Evolutionary conservation across 768 basidiomycete species (phyloP).

Genomic region (Trametes cinnabarina): DNA sequence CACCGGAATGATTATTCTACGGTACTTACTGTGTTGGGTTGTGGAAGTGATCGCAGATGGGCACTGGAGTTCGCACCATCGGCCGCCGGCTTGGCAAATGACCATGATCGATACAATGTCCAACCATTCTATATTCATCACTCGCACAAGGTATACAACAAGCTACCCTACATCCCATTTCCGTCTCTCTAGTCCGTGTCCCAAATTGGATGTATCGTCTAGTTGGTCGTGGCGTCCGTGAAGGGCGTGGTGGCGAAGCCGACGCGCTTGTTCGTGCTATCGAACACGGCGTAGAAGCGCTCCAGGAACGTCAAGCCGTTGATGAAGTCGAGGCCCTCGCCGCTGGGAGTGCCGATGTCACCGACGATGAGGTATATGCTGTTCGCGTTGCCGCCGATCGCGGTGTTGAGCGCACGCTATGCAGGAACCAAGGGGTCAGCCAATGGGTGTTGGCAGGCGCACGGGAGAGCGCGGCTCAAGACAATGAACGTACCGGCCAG

Average conservation of each 20-base stretch:
- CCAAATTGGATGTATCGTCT: neutral
- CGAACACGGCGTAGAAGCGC: constrained; percentile 67
- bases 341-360: constrained; percentile 39
- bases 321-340: constrained; percentile 54
- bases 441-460: neutral
- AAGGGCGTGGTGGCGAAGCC: constrained; percentile 54
- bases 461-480: neutral
- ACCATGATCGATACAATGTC: no score
- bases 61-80: no score
- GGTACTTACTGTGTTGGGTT: no score
- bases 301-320: constrained; percentile 54
- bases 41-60: no score
- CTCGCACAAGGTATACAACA: no score
- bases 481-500: constrained; percentile 28
- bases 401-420: constrained; percentile 39
- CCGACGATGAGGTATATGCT: constrained; percentile 40
- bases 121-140: no score
- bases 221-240: constrained; percentile 47
- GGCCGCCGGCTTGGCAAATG: no score
- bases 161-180: neutral
- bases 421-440: neutral
- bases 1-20: neutral
- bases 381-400: constrained; percentile 38
- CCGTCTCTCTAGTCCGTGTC: neutral
- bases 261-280: constrained; percentile 54